A percentile compares a stretch with the other conserved stretches of the same genome.
These are phyloP conservation scores for Whalleya microplaca DNA, from an alignment of 2,329 filamentous ascomycete species.

Conservation along the genomic window DNA sequence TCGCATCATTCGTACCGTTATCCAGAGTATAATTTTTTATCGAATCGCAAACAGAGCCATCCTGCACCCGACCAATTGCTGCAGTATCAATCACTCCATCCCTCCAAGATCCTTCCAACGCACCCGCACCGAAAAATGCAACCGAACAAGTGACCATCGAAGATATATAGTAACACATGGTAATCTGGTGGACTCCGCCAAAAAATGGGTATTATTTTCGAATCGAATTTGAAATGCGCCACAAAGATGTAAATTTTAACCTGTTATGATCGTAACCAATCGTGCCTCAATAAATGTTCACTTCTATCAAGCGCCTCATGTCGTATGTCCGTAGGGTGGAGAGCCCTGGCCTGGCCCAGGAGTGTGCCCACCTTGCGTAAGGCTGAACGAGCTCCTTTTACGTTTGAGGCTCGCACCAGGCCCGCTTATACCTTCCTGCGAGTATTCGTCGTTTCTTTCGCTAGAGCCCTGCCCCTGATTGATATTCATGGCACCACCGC, in stretches of 20 bases:
- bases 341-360: constrained; percentile 28
- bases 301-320: constrained; percentile 19
- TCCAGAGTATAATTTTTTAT: constrained; percentile 25
- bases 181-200: constrained; percentile 20
- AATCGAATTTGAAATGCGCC: constrained; percentile 21
- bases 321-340: constrained; percentile 35
- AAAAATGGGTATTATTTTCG: constrained; percentile 25
- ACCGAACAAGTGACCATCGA: constrained; percentile 16
- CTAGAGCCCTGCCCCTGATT: constrained; percentile 30
- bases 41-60: constrained; percentile 22
- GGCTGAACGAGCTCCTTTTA: constrained; percentile 38
- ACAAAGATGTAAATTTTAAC: constrained; percentile 17
- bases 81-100: constrained; percentile 18
- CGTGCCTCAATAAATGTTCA: constrained; percentile 3
- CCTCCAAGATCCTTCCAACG: constrained; percentile 17
- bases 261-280: constrained; percentile 3
- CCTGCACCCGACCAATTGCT: constrained; percentile 20
- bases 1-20: constrained; percentile 25
- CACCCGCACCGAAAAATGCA: constrained; percentile 23
- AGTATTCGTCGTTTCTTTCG: constrained; percentile 37
- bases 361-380: constrained; percentile 31
- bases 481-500: constrained; percentile 36
- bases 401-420: constrained; percentile 30
- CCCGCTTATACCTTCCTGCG: constrained; percentile 31
- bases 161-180: constrained; percentile 34